A percentile compares a stretch with the other conserved stretches of the same genome.
These are phyloP conservation scores for Diatrype stigma DNA, from an alignment of 2,329 filamentous ascomycete genomes.

Conservation along the genomic window DNA sequence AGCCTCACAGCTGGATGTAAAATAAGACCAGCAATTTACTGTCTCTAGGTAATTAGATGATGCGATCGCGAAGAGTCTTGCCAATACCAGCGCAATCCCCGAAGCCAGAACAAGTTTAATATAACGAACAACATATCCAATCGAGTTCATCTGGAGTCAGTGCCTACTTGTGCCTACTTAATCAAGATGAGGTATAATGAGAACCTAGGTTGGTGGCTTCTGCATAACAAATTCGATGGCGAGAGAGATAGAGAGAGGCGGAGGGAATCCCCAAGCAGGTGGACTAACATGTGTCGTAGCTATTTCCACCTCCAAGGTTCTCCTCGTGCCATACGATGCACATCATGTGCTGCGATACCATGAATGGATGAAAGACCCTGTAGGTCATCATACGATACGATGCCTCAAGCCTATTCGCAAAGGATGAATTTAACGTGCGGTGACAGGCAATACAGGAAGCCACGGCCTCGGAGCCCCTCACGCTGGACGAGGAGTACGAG, in stretches of 20 bases:
- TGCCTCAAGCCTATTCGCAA: neutral
- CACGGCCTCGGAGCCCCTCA: conserved; percentile 83
- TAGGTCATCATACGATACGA: conserved; percentile 23
- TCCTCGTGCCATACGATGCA: conserved; percentile 79
- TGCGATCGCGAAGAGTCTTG: too few relatives aligned
- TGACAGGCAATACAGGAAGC: conserved; percentile 69
- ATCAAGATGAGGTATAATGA: conserved; percentile 27
- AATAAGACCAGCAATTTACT: too few relatives aligned
- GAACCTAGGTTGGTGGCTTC: conserved; percentile 33
- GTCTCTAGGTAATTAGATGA: too few relatives aligned
- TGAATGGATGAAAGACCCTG: conserved; percentile 84
- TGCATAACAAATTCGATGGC: neutral
- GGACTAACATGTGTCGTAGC: conserved; percentile 42
- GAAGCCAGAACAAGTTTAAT: too few relatives aligned
- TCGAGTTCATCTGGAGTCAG: neutral
- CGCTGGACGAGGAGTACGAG: conserved; percentile 74
- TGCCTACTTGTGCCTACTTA: too few relatives aligned
- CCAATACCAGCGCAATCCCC: too few relatives aligned
- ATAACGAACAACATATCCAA: too few relatives aligned
- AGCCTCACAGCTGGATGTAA: too few relatives aligned
- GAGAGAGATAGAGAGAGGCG: too few relatives aligned
- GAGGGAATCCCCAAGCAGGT: neutral
- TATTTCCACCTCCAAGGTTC: conserved; percentile 58
- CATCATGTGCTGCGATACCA: conserved; percentile 84
- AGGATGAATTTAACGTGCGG: conserved; percentile 1